Evolutionary conservation across 257 asterid species (phyloP).

Genomic region (Solanum chiquidenum): DNA sequence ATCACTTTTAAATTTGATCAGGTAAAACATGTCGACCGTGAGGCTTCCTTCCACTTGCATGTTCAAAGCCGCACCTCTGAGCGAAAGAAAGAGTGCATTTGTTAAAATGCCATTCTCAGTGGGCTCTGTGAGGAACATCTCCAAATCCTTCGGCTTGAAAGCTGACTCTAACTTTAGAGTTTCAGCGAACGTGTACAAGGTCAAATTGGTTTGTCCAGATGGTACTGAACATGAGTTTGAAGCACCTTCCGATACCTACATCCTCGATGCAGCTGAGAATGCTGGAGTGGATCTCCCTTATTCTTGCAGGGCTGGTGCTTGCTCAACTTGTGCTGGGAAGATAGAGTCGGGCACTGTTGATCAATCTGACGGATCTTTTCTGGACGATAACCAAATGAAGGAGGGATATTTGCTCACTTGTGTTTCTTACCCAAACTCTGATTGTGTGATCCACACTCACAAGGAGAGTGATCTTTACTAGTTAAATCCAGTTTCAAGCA

Average conservation of each 20-base stretch:
- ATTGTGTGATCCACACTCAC: slow-evolving; percentile 76
- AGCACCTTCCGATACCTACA: slow-evolving; percentile 51
- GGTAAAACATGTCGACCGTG: slow-evolving; percentile 53
- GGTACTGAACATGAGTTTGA: slow-evolving; percentile 53
- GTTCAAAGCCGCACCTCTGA: slow-evolving; percentile 26
- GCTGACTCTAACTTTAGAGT: slow-evolving; percentile 33
- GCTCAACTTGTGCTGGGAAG: slow-evolving; percentile 91
- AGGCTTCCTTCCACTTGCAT: slow-evolving; percentile 43
- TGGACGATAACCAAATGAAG: slow-evolving; percentile 41
- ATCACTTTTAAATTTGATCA: slow-evolving; percentile 10
- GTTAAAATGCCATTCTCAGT: slow-evolving; percentile 37
- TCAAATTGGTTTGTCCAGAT: slow-evolving; percentile 50
- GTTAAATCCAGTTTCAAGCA: neutral
- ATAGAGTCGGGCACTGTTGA: slow-evolving; percentile 44
- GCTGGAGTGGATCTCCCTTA: slow-evolving; percentile 76
- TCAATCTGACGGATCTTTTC: slow-evolving; percentile 75
- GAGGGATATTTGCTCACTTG: slow-evolving; percentile 64
- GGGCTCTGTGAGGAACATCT: slow-evolving; percentile 31
- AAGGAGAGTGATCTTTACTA: slow-evolving; percentile 67
- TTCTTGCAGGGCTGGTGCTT: slow-evolving; percentile 91
- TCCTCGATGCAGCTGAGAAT: slow-evolving; percentile 66
- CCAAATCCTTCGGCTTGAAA: slow-evolving; percentile 48
- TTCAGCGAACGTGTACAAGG: slow-evolving; percentile 56
- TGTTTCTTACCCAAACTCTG: slow-evolving; percentile 67
- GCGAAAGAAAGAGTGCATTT: slow-evolving; percentile 21